Evolutionary conservation across 2,329 filamentous ascomycete species (phyloP), one percentile per base, ranked within the genome.

Genomic region (Trichoderma sp.): DNA sequence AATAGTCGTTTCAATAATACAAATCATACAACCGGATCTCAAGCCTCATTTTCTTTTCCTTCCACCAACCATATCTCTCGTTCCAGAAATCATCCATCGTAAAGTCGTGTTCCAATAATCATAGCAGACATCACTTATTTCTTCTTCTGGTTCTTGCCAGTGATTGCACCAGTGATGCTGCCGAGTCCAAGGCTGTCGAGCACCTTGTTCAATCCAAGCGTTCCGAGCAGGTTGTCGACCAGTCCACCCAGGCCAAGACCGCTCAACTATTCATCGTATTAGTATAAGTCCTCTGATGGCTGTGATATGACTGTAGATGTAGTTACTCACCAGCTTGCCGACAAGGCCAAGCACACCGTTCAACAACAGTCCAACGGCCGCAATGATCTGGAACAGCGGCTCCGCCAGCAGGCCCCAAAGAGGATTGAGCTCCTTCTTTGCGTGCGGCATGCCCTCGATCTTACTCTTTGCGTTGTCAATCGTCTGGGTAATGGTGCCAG

Each of bases 341-440:
- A 97, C 92, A 1, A 97, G 84, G 50, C 90, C 90, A 7, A 97
- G 82, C 0, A 97, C 93, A 76, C 93, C 93, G 59, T 83, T 88
- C 67, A 97, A 82, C 68, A 97, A 78, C 66, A 97, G 79, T 24
- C 93, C 93, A 52, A 97, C 93, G 12, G 91, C 93, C 9, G 93
- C 92, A 56, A 97, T 85, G 74, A 97, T 97, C 83, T 97, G 93
- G 84, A 93, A 92, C 24, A 97, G 81, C 12, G 93, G 93, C 82
- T 97, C 92, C 43, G 87, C 87, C 15, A 95, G 81, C 56, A 97
- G 82, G 34, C 82, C 87, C 92, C 93, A 96, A 34, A 97, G 86
- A 12, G 93, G 93, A 80, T 94, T 97, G 67, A 97, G 84, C 81
- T 94, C 89, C 84, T 96, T 94, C 89, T 97, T 96, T 50, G 92